A percentile compares a stretch with the other conserved stretches of the same genome.
Evolutionary conservation across 2,329 filamentous ascomycete species (phyloP).

Genomic region (Aureobasidium sp.): DNA sequence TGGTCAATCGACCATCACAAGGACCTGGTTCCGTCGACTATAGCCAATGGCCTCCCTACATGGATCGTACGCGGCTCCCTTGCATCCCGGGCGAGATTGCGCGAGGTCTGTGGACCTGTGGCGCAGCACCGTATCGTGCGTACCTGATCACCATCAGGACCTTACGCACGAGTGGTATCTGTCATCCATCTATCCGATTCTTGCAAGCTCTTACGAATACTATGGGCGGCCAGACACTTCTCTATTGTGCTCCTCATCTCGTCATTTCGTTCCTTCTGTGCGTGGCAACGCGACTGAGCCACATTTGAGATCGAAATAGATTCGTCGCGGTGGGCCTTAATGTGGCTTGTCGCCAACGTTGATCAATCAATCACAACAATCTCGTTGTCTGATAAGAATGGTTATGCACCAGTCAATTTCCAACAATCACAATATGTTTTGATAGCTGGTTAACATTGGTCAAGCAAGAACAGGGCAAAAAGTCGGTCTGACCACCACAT

Average conservation of each 20-base stretch:
- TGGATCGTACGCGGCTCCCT: neutral
- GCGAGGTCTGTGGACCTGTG: neutral
- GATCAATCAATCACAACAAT: conserved; percentile 1
- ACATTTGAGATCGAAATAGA: neutral
- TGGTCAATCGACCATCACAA: neutral
- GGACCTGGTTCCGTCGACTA: neutral
- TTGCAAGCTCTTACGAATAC: neutral
- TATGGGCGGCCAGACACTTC: neutral
- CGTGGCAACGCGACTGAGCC: neutral
- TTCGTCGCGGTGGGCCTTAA: neutral
- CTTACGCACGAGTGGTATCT: neutral
- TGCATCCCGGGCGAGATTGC: conserved; percentile 4
- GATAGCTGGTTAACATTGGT: neutral
- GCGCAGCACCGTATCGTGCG: neutral
- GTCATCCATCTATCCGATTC: neutral
- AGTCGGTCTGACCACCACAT: neutral
- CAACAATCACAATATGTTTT: neutral
- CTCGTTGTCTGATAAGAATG: neutral
- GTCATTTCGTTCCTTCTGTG: neutral
- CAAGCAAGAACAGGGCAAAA: too few species aligned
- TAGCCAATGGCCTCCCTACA: neutral
- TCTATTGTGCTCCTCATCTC: neutral
- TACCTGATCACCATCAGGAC: neutral
- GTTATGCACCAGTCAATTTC: neutral
- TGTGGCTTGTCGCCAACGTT: neutral